Percentiles rank a stretch among this genome's conserved stretches.
Evolutionary conservation across 192 early-diverging fungal genomes (phyloP).

Genomic region (Cetraspora pellucida): DNA sequence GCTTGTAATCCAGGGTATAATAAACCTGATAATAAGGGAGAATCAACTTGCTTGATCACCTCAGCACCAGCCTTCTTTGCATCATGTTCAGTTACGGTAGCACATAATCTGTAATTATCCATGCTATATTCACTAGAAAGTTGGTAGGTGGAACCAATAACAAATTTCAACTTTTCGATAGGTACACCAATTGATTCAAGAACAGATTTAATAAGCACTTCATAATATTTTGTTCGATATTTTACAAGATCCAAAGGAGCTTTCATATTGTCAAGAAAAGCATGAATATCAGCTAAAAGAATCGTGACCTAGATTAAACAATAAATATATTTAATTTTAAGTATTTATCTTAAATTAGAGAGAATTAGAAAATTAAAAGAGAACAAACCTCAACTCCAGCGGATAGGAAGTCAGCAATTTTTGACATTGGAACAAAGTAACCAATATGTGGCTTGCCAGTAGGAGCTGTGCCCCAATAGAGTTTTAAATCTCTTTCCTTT

Average conservation of each 20-base stretch:
- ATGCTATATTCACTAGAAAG: slow-evolving; percentile 86
- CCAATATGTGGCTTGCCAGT: slow-evolving; percentile 96
- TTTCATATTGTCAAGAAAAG: slow-evolving; percentile 98
- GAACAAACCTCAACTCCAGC: slow-evolving; percentile 81
- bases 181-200: slow-evolving; percentile 94
- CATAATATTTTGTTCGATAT: slow-evolving; percentile 91
- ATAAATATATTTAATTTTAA: slow-evolving; percentile 25
- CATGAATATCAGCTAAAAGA: slow-evolving; percentile 95
- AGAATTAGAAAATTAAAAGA: slow-evolving; percentile 1
- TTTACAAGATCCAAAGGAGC: slow-evolving; percentile 90
- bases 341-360: background rate
- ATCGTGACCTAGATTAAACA: slow-evolving; percentile 71
- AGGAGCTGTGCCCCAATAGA: slow-evolving; percentile 98
- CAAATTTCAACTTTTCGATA: slow-evolving; percentile 89
- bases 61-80: slow-evolving; percentile 98
- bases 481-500: slow-evolving; percentile 82
- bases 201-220: slow-evolving; percentile 85
- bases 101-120: slow-evolving; percentile 86
- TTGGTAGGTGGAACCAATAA: slow-evolving; percentile 88
- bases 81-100: slow-evolving; percentile 89
- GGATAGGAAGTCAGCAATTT: slow-evolving; percentile 94
- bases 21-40: slow-evolving; percentile 87
- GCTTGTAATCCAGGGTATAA: slow-evolving; percentile 98
- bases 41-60: slow-evolving; percentile 95
- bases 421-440: slow-evolving; percentile 97